Conservation (phyloP, 2,329 filamentous ascomycete species). For the Penicillium sp. region DNA sequence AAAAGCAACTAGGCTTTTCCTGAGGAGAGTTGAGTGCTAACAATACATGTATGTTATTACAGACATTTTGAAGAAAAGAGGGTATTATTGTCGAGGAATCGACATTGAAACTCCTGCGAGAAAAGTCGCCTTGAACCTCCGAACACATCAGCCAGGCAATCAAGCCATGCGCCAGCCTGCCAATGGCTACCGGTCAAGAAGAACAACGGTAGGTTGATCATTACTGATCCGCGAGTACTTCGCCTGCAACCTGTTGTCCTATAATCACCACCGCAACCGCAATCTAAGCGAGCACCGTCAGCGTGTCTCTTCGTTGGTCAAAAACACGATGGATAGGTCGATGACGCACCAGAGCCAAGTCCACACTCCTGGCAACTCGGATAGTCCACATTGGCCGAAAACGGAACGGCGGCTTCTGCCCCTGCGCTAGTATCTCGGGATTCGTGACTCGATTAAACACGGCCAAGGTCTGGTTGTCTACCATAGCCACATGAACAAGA, state of each 20-base stretch:
- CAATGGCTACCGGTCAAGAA: no score
- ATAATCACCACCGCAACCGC: constrained; percentile 25
- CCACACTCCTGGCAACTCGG: constrained; percentile 22
- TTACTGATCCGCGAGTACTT: not conserved
- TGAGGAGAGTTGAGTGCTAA: not conserved
- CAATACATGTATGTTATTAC: not conserved
- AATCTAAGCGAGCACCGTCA: constrained; percentile 17
- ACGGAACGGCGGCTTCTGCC: constrained; percentile 24
- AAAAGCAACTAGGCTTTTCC: not conserved
- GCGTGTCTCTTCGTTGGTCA: not conserved
- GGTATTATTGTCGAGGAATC: not conserved
- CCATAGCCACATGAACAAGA: constrained; percentile 21
- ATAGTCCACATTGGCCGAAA: constrained; percentile 25
- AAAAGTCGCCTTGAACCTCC: not conserved
- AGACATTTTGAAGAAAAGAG: not conserved
- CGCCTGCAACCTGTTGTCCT: constrained; percentile 14
- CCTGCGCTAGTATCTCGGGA: constrained; percentile 17
- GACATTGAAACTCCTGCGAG: not conserved
- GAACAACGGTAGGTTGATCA: no score
- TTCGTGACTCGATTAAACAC: constrained; percentile 21
- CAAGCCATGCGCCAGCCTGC: not conserved
- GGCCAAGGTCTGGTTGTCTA: constrained; percentile 18
- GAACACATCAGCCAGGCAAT: not conserved
- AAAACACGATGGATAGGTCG: not conserved
- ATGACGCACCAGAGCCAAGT: constrained; percentile 23